Evolutionary conservation across 305 asterid species (phyloP).

Genomic region (Petunia hybrid): DNA sequence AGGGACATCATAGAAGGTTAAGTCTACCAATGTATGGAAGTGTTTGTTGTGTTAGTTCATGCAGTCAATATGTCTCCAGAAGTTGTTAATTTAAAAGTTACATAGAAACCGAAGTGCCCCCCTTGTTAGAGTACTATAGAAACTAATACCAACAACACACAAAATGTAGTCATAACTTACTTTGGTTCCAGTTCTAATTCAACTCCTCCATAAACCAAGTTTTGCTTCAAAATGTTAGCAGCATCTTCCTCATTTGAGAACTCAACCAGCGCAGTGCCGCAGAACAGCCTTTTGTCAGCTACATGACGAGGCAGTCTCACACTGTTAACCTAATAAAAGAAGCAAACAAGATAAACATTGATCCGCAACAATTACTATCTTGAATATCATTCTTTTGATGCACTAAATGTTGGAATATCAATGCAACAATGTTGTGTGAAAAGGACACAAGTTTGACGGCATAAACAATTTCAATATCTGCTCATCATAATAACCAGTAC

Average conservation of each 20-base stretch:
- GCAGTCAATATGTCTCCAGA: neutral
- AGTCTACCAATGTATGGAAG: neutral
- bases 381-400: neutral
- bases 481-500: neutral
- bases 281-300: slow-evolving; percentile 77
- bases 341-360: neutral
- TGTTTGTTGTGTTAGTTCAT: neutral
- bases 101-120: neutral
- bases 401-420: neutral
- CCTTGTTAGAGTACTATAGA: neutral
- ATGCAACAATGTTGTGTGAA: neutral
- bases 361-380: neutral
- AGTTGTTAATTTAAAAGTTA: neutral
- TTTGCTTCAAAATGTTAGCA: slow-evolving; percentile 65
- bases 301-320: slow-evolving; percentile 99
- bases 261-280: slow-evolving; percentile 94
- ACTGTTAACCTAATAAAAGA: slow-evolving; percentile 77
- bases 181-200: slow-evolving; percentile 78
- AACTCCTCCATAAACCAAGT: slow-evolving; percentile 71
- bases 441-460: neutral
- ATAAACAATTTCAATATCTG: neutral
- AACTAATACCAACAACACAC: neutral
- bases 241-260: slow-evolving; percentile 90
- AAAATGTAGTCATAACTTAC: neutral
- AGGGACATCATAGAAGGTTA: neutral